Percentiles rank a stretch among this genome's conserved stretches.
Evolutionary conservation across 2,329 filamentous ascomycete species (phyloP).

Genomic region (Fusarium multiceps): DNA sequence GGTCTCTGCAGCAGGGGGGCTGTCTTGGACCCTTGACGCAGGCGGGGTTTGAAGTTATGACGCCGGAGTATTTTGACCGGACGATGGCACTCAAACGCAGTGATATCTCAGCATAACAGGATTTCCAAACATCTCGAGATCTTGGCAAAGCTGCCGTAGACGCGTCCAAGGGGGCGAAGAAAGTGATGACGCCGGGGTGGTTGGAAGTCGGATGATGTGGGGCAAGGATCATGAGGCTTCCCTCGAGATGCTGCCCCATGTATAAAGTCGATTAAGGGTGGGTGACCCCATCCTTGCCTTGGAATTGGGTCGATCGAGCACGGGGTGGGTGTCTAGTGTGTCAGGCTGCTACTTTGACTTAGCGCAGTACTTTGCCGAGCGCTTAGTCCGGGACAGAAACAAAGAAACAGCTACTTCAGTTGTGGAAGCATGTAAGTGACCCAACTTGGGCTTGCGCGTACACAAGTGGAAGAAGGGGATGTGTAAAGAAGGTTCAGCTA

Average conservation of each 20-base stretch:
- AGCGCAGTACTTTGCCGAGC: conserved; percentile 37
- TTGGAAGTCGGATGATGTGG: conserved; percentile 46
- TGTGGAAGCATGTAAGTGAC: background rate
- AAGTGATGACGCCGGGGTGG: conserved; percentile 32
- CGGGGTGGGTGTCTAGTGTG: conserved; percentile 33
- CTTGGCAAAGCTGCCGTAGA: conserved; percentile 22
- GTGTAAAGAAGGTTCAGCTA: conserved; percentile 30
- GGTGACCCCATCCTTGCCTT: conserved; percentile 23
- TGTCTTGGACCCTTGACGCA: conserved; percentile 26
- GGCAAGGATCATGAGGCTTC: conserved; percentile 48
- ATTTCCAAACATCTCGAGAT: conserved; percentile 2
- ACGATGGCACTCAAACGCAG: background rate
- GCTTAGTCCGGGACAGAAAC: conserved; percentile 24
- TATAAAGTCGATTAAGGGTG: conserved; percentile 42
- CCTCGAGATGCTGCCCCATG: conserved; percentile 39
- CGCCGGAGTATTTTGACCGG: conserved; percentile 41
- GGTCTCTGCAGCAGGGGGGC: conserved; percentile 29
- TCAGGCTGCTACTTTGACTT: conserved; percentile 25
- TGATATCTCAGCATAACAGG: conserved; percentile 3
- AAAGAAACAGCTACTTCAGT: background rate
- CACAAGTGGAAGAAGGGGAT: conserved; percentile 9
- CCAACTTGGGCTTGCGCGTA: conserved; percentile 8
- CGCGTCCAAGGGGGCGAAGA: conserved; percentile 37
- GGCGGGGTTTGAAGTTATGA: conserved; percentile 10
- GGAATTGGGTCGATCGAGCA: conserved; percentile 34